phyloP scores from a whole-genome alignment of 1,284 basidiomycete species.

The Apiotrichum siamense region DNA sequence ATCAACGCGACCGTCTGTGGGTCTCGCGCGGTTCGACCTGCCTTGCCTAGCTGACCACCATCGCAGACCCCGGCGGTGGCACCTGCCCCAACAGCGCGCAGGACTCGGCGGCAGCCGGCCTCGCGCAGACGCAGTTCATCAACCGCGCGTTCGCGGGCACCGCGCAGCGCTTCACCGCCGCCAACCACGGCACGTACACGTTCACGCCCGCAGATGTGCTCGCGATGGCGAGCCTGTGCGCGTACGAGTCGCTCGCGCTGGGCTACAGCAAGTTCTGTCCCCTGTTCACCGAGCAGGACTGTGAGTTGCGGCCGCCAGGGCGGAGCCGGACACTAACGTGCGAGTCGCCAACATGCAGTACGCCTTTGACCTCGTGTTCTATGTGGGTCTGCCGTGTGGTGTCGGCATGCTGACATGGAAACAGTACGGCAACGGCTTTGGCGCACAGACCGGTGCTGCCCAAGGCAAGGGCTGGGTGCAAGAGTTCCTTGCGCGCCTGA shows the following conservation, averaged over 20 bases:
- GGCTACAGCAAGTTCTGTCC: slow-evolving; percentile 86
- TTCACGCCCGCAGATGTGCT: slow-evolving; percentile 29
- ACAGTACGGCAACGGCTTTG: not conserved
- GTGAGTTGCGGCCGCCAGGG: no score
- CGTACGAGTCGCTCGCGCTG: slow-evolving; percentile 85
- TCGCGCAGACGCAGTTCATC: slow-evolving; percentile 56
- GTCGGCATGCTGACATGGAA: no score
- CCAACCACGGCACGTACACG: slow-evolving; percentile 17
- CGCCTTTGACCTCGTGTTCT: slow-evolving; percentile 49
- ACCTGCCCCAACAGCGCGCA: slow-evolving; percentile 63
- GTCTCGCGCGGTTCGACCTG: slow-evolving; percentile 30
- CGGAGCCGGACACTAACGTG: not conserved
- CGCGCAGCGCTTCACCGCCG: slow-evolving; percentile 5
- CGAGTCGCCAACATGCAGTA: slow-evolving; percentile 80
- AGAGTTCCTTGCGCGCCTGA: slow-evolving; percentile 71
- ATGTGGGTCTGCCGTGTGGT: no score
- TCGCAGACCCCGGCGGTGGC: slow-evolving; percentile 15
- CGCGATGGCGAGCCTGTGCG: slow-evolving; percentile 53
- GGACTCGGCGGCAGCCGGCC: slow-evolving; percentile 52
- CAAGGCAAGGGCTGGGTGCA: slow-evolving; percentile 81
- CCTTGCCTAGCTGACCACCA: no score
- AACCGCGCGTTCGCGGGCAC: slow-evolving; percentile 47
- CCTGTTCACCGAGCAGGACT: slow-evolving; percentile 78
- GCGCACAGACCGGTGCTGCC: slow-evolving; percentile 51
- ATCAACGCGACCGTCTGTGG: slow-evolving; percentile 48